phyloP scores from a whole-genome alignment of 2,329 filamentous ascomycete species.

The Stachybotrys echinatus region DNA sequence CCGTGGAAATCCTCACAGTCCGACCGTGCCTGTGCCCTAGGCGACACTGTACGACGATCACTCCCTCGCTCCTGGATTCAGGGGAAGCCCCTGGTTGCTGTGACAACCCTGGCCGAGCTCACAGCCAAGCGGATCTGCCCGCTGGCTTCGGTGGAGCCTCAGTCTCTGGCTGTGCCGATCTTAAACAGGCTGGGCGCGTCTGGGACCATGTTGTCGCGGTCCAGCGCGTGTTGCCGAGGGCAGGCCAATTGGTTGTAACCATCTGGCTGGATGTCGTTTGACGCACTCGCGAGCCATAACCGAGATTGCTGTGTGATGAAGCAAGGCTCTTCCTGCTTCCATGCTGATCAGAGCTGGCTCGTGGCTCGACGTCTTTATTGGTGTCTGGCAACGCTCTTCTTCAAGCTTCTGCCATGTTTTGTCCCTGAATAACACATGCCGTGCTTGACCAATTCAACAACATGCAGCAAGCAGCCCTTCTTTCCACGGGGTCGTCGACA shows the following conservation, averaged over 20 bases:
- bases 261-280: neutral
- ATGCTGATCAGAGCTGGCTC: too few species aligned
- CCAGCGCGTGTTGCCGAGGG: neutral
- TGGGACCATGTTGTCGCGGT: neutral
- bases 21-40: neutral
- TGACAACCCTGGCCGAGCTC: conserved; percentile 12
- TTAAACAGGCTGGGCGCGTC: neutral
- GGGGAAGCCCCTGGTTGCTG: conserved; percentile 12
- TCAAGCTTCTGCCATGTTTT: too few species aligned
- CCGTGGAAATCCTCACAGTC: too few species aligned
- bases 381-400: too few species aligned
- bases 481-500: too few species aligned
- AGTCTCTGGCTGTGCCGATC: neutral
- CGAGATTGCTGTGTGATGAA: too few species aligned
- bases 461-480: too few species aligned
- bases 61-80: neutral
- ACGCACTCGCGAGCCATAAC: neutral
- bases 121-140: neutral
- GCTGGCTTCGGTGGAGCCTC: neutral
- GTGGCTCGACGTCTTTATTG: too few species aligned
- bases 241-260: neutral
- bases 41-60: neutral
- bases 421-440: too few species aligned
- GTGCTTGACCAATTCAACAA: too few species aligned
- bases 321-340: too few species aligned